phyloP scores from a whole-genome alignment of 805 yeast genomes.

The Wickerhamomyces mucosus region DNA sequence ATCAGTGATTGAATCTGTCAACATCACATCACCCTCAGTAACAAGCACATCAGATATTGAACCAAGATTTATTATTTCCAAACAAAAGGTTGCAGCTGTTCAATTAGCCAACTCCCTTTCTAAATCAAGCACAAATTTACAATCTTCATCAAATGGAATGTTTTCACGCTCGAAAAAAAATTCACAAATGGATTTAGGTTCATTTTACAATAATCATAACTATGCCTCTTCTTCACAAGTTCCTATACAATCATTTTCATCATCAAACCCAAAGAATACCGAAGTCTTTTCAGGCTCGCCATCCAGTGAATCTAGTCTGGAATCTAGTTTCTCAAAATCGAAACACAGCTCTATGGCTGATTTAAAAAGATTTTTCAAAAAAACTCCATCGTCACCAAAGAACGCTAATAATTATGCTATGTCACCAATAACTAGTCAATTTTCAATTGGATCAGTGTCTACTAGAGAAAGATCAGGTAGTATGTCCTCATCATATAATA shows the following conservation, averaged over 20 bases:
- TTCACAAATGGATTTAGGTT: slow-evolving; percentile 22
- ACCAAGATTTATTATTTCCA: slow-evolving; percentile 75
- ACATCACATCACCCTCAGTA: slow-evolving; percentile 64
- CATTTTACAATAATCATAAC: slow-evolving; percentile 18
- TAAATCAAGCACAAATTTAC: slow-evolving; percentile 6
- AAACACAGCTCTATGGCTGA: slow-evolving; percentile 71
- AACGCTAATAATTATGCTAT: slow-evolving; percentile 8
- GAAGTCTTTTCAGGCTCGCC: slow-evolving; percentile 17
- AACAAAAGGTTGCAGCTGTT: slow-evolving; percentile 47
- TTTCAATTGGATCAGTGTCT: slow-evolving; percentile 7
- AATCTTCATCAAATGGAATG: slow-evolving; percentile 28
- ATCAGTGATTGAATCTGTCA: slow-evolving; percentile 41
- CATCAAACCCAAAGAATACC: not conserved
- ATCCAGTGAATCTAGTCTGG: slow-evolving; percentile 17
- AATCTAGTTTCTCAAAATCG: slow-evolving; percentile 36
- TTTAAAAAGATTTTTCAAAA: slow-evolving; percentile 61
- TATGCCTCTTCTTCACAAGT: slow-evolving; percentile 1
- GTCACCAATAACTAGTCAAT: slow-evolving; percentile 10
- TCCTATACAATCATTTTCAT: not conserved
- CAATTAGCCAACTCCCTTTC: slow-evolving; percentile 16
- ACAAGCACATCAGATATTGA: slow-evolving; percentile 56
- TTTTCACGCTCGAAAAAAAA: slow-evolving; percentile 37
- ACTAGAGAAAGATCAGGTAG: slow-evolving; percentile 18
- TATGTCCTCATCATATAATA: slow-evolving; percentile 26
- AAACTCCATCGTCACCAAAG: slow-evolving; percentile 23